phyloP scores from a whole-genome alignment of 2,329 filamentous ascomycete species.

The Lasiodiplodia citricola region DNA sequence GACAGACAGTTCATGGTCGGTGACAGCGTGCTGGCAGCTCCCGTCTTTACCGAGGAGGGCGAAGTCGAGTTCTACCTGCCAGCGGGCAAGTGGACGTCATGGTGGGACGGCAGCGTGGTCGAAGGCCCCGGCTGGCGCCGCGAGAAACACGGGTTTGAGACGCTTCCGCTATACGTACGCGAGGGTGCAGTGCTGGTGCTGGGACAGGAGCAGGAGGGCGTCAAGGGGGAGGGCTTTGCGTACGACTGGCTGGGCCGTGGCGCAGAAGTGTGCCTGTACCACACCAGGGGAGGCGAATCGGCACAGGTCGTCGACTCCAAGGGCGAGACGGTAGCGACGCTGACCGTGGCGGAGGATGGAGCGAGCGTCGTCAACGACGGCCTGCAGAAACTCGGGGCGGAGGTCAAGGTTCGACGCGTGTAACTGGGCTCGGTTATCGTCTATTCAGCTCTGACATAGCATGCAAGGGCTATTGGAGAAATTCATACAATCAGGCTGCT shows the following conservation, averaged over 20 bases:
- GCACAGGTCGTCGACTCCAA: conserved; percentile 43
- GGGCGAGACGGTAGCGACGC: conserved; percentile 37
- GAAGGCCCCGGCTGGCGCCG: conserved; percentile 52
- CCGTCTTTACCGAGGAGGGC: conserved; percentile 67
- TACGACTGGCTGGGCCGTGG: conserved; percentile 49
- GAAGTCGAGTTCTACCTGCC: conserved; percentile 71
- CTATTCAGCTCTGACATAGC: conserved; percentile 17
- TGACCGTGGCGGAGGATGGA: conserved; percentile 39
- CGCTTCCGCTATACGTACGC: conserved; percentile 48
- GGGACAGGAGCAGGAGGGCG: conserved; percentile 44
- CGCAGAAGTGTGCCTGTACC: conserved; percentile 46
- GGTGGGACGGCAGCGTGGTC: conserved; percentile 51
- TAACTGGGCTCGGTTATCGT: neutral
- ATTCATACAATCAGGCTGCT: neutral
- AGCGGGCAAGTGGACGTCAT: conserved; percentile 57
- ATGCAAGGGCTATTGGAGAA: conserved; percentile 2
- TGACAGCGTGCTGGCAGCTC: conserved; percentile 65
- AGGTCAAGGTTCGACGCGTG: conserved; percentile 3
- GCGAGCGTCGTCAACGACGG: neutral
- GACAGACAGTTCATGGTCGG: conserved; percentile 80
- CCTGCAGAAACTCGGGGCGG: conserved; percentile 1
- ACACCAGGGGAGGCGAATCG: conserved; percentile 41
- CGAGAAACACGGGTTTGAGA: conserved; percentile 47
- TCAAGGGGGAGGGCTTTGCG: conserved; percentile 40
- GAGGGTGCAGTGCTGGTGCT: conserved; percentile 48